These are phyloP conservation scores for Fusarium lateritium DNA, from an alignment of 2,329 filamentous ascomycete species.

Conservation along the genomic window DNA sequence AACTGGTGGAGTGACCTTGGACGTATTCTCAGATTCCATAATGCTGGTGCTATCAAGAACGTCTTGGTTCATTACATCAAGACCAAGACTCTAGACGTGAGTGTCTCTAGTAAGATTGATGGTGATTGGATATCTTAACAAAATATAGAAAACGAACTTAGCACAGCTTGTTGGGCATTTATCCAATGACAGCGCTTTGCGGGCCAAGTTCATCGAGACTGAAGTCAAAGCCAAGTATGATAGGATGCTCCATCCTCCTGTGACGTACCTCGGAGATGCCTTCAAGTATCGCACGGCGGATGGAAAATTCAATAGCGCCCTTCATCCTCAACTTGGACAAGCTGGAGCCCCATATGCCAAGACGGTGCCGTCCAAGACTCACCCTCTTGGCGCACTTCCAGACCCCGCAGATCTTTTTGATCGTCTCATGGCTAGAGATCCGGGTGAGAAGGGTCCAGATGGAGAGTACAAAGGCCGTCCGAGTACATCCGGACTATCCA, in stretches of 20 bases:
- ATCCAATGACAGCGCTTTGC: conserved; percentile 7
- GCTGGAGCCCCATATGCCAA: conserved; percentile 52
- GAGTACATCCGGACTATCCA: conserved; percentile 61
- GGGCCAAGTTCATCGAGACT: conserved; percentile 11
- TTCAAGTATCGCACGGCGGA: conserved; percentile 49
- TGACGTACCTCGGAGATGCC: conserved; percentile 46
- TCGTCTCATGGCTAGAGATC: conserved; percentile 48
- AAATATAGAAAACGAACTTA: background rate
- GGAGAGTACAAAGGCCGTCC: conserved; percentile 33
- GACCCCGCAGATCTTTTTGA: conserved; percentile 53
- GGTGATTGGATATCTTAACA: background rate
- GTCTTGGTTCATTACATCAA: conserved; percentile 10
- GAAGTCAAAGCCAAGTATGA: conserved; percentile 16
- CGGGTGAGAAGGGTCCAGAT: background rate
- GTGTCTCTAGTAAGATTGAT: background rate
- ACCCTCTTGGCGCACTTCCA: conserved; percentile 47
- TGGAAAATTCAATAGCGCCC: conserved; percentile 50
- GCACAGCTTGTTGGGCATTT: background rate
- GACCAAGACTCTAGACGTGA: conserved; percentile 2
- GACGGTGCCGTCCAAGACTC: conserved; percentile 47
- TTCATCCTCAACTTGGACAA: conserved; percentile 50
- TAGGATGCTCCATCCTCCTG: conserved; percentile 11
- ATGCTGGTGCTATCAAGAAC: conserved; percentile 7
- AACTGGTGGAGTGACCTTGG: conserved; percentile 2
- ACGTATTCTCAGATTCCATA: background rate